These are phyloP conservation scores for Trichomonas tenax DNA, from an alignment of 208 protist genomes.

Conservation along the genomic window DNA sequence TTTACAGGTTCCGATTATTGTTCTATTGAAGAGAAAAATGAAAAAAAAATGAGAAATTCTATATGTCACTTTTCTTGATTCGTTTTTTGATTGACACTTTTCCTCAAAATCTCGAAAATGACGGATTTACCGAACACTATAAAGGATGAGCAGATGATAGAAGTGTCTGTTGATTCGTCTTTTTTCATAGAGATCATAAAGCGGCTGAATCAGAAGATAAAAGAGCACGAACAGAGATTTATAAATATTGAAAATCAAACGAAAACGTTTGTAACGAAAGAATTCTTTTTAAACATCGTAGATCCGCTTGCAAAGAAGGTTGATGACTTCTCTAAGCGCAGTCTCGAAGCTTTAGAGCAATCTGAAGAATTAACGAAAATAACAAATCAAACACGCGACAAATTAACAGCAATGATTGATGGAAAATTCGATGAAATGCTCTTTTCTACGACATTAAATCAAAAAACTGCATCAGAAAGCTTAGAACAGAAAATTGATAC, in stretches of 20 bases:
- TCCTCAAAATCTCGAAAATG: background rate
- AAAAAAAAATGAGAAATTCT: too few relatives aligned
- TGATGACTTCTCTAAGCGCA: background rate
- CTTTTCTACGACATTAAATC: background rate
- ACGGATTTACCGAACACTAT: background rate
- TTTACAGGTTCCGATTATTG: too few relatives aligned
- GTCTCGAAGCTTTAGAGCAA: background rate
- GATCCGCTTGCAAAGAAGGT: background rate
- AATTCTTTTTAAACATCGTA: background rate
- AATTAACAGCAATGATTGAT: background rate
- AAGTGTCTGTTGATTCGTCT: background rate
- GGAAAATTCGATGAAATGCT: background rate
- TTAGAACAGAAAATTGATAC: background rate
- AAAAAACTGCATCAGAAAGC: background rate
- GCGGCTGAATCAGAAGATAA: background rate
- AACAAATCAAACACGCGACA: background rate
- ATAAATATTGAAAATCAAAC: background rate
- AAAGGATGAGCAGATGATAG: background rate
- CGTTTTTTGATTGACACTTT: too few relatives aligned
- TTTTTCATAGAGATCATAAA: background rate
- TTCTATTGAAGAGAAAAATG: too few relatives aligned
- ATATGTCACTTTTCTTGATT: too few relatives aligned
- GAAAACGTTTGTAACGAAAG: background rate
- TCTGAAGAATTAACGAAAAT: background rate
- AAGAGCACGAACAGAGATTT: background rate